Conservation (phyloP, 2,329 filamentous ascomycete species). For the Aulographum hederae region DNA sequence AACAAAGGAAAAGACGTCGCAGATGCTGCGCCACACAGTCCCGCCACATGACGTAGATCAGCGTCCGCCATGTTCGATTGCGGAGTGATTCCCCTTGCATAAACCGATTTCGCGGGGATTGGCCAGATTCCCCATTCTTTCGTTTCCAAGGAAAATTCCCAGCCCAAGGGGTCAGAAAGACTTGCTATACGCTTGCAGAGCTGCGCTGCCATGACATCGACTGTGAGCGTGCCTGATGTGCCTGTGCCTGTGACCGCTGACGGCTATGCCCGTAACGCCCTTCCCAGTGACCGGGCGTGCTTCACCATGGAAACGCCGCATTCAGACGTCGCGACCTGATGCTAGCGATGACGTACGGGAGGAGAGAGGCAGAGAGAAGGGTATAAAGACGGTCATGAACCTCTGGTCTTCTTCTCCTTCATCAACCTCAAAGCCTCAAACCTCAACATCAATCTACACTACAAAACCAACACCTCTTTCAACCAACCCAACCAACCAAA, state of each 20-base stretch:
- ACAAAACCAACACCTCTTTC: conserved; percentile 8
- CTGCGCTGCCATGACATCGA: neutral
- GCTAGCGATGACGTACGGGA: neutral
- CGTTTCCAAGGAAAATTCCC: neutral
- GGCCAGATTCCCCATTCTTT: neutral
- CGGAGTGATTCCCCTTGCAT: no score
- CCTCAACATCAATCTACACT: conserved; percentile 1
- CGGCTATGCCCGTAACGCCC: no score
- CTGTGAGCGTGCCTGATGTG: neutral
- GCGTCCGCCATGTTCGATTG: no score
- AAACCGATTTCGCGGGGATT: neutral
- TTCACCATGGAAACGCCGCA: neutral
- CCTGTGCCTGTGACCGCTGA: neutral
- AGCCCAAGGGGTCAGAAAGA: neutral
- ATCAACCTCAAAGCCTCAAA: neutral
- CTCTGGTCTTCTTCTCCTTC: neutral
- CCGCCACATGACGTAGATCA: no score
- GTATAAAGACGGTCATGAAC: neutral
- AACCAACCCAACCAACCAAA: conserved; percentile 9
- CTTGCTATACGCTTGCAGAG: neutral
- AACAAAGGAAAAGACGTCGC: no score
- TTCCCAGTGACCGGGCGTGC: neutral
- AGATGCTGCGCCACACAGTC: no score
- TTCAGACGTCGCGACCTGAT: neutral
- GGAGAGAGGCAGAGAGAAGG: neutral